Base-by-base conservation (phyloP, 2,329 filamentous ascomycete genomes). In the Arthroderma sp. region DNA sequence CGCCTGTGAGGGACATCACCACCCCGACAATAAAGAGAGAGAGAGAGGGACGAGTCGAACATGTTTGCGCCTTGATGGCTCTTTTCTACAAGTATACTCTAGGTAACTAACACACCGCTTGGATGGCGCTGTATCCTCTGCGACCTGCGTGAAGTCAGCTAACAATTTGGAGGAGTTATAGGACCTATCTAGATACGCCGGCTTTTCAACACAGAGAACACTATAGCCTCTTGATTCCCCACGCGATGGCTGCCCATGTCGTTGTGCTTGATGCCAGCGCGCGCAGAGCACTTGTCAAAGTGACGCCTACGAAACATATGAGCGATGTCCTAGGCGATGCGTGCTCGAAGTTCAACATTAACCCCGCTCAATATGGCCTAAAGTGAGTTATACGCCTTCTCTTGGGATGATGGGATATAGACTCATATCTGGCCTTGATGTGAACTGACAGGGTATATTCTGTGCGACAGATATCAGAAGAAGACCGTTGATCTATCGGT, bases 251-350 rank as follows among this genome's bases (percentile, higher is more conserved):
- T 63, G 86, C 90, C 56, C 87, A 93, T 70, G 89, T 97, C 59
- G 86, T 91, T 64, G 88, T 97, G 56, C 84, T 95, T 63, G 85
- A 91, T 70, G 83, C 86, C 39, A 84, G 88, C 64, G 80, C 91
- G 64, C 84, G 87, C 63, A 82, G 89, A 65, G 81, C 84, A 54
- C 87, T 82, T 43, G 79, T 98, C 71, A 95, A 95, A 72, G 91
- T 93, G 57, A 86, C 80, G 0, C 89, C 90, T 0, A 80, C 80
- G 57, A 95, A 85, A 62, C 86, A 88, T 65, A 76, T 98, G 64
- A 86, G 86, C 58, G 91, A 96, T 68, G 81, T 98, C 1, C 78
- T 95, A 17, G 82, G 88, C 61, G 87, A 97, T 71, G 91, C 91
- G 49, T 97, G 91, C 70, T 78, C 78, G 64, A 95, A 91, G 75